Evolutionary conservation across 2,329 filamentous ascomycete genomes (phyloP), one percentile per base, ranked within the genome.

Genomic region (Aspergillus pseudonomiae): DNA sequence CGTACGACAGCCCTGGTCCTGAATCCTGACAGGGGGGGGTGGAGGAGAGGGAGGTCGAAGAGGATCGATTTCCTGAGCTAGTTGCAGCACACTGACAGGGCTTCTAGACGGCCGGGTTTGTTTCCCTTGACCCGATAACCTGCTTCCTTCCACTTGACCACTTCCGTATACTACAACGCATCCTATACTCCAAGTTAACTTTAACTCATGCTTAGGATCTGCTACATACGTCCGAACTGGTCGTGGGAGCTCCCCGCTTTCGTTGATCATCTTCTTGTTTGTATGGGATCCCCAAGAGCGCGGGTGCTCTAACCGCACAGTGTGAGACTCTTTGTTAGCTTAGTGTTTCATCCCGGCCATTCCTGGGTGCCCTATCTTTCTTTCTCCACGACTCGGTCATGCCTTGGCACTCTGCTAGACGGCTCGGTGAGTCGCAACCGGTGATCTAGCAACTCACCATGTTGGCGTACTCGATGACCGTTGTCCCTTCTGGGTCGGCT

Each of bases 21-120:
- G 64, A 68, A 63, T 65, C 57, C 58, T 68, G 65, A 68, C 67
- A 65, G 63, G 68, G 67, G 67, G 64, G 63, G 68, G 67, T 66
- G 64, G 39, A 3, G 30, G 36, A 14, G 24, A n/a, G 26, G 10
- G 26, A 41, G 39, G 39, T n/a, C 39, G 19, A 41, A 19, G 16
- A 41, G 34, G n/a, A 19, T 56, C 26, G 30, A 59, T 65, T 65
- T 63, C 67, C 66, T 68, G 62, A 62, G 63, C 66, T 64, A 63
- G 62, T 62, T 65, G 65, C 61, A 66, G 64, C 62, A 63, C 62
- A 61, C 64, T 63, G 30, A 54, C 52, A 36, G 52, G 52, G 52
- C n/a, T 54, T 32, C 39, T 36, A n/a, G 66, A 65, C 65, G 55
- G 61, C 66, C 68, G 64, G 66, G 66, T 63, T 63, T 69, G 68